These are phyloP conservation scores for Penicillium tannophilum DNA, from an alignment of 495 filamentous ascomycete genomes.

Conservation along the genomic window DNA sequence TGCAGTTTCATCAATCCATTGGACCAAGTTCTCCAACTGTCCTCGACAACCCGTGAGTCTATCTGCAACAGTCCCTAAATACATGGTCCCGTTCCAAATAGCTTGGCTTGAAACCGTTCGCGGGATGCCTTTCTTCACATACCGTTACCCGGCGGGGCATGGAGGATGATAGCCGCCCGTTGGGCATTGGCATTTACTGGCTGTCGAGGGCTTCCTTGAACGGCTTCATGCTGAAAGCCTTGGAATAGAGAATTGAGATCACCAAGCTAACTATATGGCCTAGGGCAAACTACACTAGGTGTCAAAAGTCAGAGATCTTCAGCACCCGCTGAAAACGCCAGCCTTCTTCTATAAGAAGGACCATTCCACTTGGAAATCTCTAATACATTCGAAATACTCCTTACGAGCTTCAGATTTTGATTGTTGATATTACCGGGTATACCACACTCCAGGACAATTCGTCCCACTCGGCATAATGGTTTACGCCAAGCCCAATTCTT, in stretches of 20 bases:
- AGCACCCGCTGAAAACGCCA: not conserved
- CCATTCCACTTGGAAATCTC: slow-evolving; percentile 3
- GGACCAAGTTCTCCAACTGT: not conserved
- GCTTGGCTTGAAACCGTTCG: slow-evolving; percentile 23
- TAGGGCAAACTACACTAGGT: not conserved
- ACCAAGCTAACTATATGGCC: slow-evolving; percentile 8
- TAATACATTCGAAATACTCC: not conserved
- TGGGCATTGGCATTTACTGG: slow-evolving; percentile 11
- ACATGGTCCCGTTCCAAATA: slow-evolving; percentile 23
- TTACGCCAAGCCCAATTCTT: slow-evolving; percentile 31
- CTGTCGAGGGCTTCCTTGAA: slow-evolving; percentile 5
- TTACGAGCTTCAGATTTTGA: slow-evolving; percentile 1
- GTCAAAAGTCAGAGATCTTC: not conserved
- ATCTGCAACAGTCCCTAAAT: slow-evolving; percentile 2
- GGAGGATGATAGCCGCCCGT: slow-evolving; percentile 12
- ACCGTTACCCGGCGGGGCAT: slow-evolving; percentile 21
- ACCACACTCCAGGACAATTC: not conserved
- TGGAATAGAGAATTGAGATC: not conserved
- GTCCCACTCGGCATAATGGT: slow-evolving; percentile 31
- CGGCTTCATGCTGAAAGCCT: slow-evolving; percentile 9
- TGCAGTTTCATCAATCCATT: slow-evolving; percentile 19
- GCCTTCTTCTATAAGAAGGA: slow-evolving; percentile 17
- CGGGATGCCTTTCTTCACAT: slow-evolving; percentile 11
- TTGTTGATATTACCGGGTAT: not conserved
- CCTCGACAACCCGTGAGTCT: slow-evolving; percentile 14